These are phyloP conservation scores for Penicillium arizonense DNA, from an alignment of 495 filamentous ascomycete species.

Conservation along the genomic window DNA sequence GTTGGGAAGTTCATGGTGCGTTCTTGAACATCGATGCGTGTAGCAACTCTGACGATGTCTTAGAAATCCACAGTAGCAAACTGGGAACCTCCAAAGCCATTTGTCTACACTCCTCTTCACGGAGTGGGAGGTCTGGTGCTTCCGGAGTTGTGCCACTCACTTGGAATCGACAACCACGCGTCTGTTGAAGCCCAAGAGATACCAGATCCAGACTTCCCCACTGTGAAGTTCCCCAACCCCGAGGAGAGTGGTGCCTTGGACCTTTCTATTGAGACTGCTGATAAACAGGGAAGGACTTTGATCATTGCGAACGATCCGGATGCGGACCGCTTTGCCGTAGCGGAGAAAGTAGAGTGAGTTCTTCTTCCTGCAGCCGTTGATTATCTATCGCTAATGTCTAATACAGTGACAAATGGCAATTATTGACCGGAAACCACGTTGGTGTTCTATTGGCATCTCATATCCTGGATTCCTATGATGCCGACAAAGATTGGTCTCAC, in stretches of 20 bases:
- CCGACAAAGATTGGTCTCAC: slow-evolving; percentile 27
- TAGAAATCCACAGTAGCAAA: slow-evolving; percentile 38
- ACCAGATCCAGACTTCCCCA: slow-evolving; percentile 69
- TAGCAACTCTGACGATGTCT: slow-evolving; percentile 8
- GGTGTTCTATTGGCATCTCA: slow-evolving; percentile 62
- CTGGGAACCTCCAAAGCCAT: slow-evolving; percentile 32
- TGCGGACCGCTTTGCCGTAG: slow-evolving; percentile 69
- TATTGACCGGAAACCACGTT: slow-evolving; percentile 69
- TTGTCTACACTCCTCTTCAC: slow-evolving; percentile 72
- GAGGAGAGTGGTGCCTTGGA: slow-evolving; percentile 71
- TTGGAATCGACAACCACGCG: slow-evolving; percentile 45
- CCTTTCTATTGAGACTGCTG: slow-evolving; percentile 57
- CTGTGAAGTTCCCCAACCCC: slow-evolving; percentile 69
- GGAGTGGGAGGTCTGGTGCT: slow-evolving; percentile 60
- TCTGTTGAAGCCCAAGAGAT: slow-evolving; percentile 50
- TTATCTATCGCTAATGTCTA: background rate
- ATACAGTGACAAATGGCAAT: slow-evolving; percentile 52
- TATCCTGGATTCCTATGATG: slow-evolving; percentile 46
- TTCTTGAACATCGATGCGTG: background rate
- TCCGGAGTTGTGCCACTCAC: slow-evolving; percentile 36
- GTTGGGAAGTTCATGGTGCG: slow-evolving; percentile 42
- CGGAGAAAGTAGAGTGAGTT: slow-evolving; percentile 55
- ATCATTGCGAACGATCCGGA: slow-evolving; percentile 71
- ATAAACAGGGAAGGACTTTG: slow-evolving; percentile 43
- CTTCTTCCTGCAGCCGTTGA: background rate